phyloP scores from a whole-genome alignment of 2,329 filamentous ascomycete species.

The Aquanectria penicillioides region DNA sequence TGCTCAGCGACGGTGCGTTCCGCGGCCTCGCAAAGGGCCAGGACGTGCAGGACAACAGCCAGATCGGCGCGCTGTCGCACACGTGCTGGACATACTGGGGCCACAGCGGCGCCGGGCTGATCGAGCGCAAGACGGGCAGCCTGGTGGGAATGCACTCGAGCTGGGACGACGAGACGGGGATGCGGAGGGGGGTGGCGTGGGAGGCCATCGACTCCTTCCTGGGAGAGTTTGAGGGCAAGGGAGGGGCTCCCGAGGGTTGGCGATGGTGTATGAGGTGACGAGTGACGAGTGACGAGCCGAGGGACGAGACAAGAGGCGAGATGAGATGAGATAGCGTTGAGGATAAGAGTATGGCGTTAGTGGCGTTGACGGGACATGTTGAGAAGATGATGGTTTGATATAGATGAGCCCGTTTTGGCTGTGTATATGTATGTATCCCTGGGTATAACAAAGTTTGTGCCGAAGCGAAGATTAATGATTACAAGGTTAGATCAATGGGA shows the following conservation, averaged over 20 bases:
- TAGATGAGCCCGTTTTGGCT: too few relatives aligned
- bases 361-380: too few relatives aligned
- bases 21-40: slow-evolving; percentile 49
- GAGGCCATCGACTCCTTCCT: slow-evolving; percentile 56
- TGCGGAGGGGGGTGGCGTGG: slow-evolving; percentile 59
- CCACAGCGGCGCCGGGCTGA: slow-evolving; percentile 61
- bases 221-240: slow-evolving; percentile 31
- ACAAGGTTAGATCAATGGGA: too few relatives aligned
- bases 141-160: slow-evolving; percentile 63
- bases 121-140: slow-evolving; percentile 49
- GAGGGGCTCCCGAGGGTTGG: slow-evolving; percentile 21
- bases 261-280: slow-evolving; percentile 22
- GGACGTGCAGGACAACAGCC: slow-evolving; percentile 60
- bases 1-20: slow-evolving; percentile 56
- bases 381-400: too few relatives aligned
- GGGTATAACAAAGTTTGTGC: too few relatives aligned
- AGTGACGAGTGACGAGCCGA: too few relatives aligned
- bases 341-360: neutral
- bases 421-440: neutral
- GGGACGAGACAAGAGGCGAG: neutral
- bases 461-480: too few relatives aligned
- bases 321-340: too few relatives aligned
- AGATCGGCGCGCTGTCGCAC: slow-evolving; percentile 63
- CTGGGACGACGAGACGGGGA: slow-evolving; percentile 62
- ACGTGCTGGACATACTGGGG: slow-evolving; percentile 68